Evolutionary conservation across 768 basidiomycete genomes (phyloP), one percentile per base, ranked within the genome.

Genomic region (Tubosaeta sp.): DNA sequence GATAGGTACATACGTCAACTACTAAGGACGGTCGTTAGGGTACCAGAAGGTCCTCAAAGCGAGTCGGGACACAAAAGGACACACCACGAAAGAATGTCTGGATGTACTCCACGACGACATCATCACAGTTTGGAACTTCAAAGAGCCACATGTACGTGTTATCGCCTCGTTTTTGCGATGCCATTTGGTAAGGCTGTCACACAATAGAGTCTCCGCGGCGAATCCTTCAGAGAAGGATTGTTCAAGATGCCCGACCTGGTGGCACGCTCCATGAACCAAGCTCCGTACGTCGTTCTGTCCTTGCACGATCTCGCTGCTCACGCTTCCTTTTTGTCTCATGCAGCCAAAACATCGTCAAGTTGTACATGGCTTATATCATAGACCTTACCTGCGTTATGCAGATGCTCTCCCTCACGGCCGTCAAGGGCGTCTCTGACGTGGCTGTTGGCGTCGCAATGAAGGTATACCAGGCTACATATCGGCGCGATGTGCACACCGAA

Each of bases 91-190:
- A 33, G 46, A 11, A 27, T 54, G 32, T 1, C 25, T 56, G 12
- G 19, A 27, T n/a, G 46, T 45, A 14, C 32, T 56, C 6, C 55
- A 56, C 29, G 10, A 38, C 10, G 55, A 54, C 29, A 48, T 56
- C 10, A 16, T 54, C 16, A 14, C 13, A 5, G 14, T 48, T 17
- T 56, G 55, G 55, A 54, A 56, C 7, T 48, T 56, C 37, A 33
- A 45, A 3, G 19, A 56, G 5, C 47, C 52, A 5, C 19, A 48
- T 12, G 54, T 55, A 44, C 5, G 54, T n/a, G n/a, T n/a, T n/a
- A n/a, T n/a, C n/a, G 14, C 41, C 32, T 4, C n/a, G n/a, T n/a
- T n/a, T n/a, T n/a, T n/a, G n/a, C n/a, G n/a, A n/a, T n/a, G n/a
- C 4, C n/a, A n/a, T 17, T 9, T 32, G 26, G 16, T 10, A 16